Base-by-base conservation (phyloP, 1,284 basidiomycete genomes). In the Fistulina hepatica region DNA sequence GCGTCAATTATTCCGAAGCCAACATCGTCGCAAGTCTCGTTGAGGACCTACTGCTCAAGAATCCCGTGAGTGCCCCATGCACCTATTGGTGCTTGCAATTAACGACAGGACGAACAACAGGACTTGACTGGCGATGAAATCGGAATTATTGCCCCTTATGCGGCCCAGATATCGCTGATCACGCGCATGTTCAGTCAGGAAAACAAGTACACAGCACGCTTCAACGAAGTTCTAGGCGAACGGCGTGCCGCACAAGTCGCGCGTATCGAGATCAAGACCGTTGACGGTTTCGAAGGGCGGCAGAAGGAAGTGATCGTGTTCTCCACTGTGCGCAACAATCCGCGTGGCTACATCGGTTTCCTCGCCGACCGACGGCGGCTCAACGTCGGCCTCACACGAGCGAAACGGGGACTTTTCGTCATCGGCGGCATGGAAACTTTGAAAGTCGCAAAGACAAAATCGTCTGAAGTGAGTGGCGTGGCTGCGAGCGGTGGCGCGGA, bases 271-370 rank as follows among this genome's bases (percentile, higher is more conserved):
- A 71, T 92, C 50, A 84, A 81, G 58, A 92, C 89, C 0, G 88
- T 93, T 7, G 89, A 93, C 52, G 92, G 90, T 11, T 97, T 94
- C 55, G 88, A 97, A 56, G 91, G 91, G 1, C 71, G 90, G 33
- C 89, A 97, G 61, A 95, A 95, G 63, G 77, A 84, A 10, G 78
- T 92, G 20, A 86, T 95, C 48, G 67, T 95, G 35, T 92, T 95
- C 54, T 89, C 83, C 28, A 92, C 90, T 1, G 88, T 92, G 32
- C 71, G 92, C 36, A 83, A 81, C 52, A 92, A 93, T 51, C 46
- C 63, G 5, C 58, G 53, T 5, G 83, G 83, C 12, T 69, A 73
- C 48, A 85, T 90, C 54, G 91, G 91, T 0, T 95, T 95, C 59
- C 65, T 97, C 16, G 86, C 81, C n/a, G 92, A 97, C 57, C 69